A percentile compares a stretch with the other conserved stretches of the same genome.
These are phyloP conservation scores for Colletotrichum lentis DNA, from an alignment of 2,329 filamentous ascomycete genomes.

Conservation along the genomic window DNA sequence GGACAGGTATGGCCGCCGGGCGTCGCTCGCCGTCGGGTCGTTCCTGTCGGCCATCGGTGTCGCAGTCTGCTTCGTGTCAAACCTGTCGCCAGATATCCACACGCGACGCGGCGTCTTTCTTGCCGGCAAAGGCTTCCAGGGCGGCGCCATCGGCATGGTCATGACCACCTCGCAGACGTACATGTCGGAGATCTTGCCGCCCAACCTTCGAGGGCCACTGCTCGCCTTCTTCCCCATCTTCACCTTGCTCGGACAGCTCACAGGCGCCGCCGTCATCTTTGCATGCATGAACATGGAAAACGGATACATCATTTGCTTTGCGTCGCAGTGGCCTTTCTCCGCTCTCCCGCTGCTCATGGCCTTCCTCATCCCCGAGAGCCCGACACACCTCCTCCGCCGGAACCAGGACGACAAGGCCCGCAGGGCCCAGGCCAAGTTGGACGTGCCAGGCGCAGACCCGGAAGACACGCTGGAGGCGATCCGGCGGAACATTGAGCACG, in stretches of 20 bases:
- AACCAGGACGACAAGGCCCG: constrained; percentile 51
- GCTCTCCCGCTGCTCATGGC: constrained; percentile 53
- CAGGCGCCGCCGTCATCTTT: constrained; percentile 55
- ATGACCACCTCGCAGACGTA: constrained; percentile 56
- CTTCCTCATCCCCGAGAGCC: constrained; percentile 59
- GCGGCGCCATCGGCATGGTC: constrained; percentile 55
- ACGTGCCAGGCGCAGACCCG: constrained; percentile 50
- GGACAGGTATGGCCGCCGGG: constrained; percentile 51
- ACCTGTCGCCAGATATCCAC: constrained; percentile 39
- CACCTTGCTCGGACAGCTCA: constrained; percentile 57
- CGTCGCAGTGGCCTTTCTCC: constrained; percentile 55
- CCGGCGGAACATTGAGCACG: constrained; percentile 57
- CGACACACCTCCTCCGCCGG: constrained; percentile 57
- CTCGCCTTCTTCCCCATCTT: constrained; percentile 60
- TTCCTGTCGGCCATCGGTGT: constrained; percentile 50
- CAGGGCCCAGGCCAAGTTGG: constrained; percentile 58
- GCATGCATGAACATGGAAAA: constrained; percentile 42
- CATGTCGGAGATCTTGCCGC: constrained; percentile 59
- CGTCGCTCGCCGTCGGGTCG: constrained; percentile 48
- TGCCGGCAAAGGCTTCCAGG: constrained; percentile 56
- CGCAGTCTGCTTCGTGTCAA: constrained; percentile 44
- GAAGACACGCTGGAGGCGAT: constrained; percentile 55
- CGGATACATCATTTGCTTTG: constrained; percentile 54
- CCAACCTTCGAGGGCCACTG: constrained; percentile 55
- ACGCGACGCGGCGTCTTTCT: constrained; percentile 52